These are phyloP conservation scores for Fusarium chaquense DNA, from an alignment of 2,329 filamentous ascomycete species.

Conservation along the genomic window DNA sequence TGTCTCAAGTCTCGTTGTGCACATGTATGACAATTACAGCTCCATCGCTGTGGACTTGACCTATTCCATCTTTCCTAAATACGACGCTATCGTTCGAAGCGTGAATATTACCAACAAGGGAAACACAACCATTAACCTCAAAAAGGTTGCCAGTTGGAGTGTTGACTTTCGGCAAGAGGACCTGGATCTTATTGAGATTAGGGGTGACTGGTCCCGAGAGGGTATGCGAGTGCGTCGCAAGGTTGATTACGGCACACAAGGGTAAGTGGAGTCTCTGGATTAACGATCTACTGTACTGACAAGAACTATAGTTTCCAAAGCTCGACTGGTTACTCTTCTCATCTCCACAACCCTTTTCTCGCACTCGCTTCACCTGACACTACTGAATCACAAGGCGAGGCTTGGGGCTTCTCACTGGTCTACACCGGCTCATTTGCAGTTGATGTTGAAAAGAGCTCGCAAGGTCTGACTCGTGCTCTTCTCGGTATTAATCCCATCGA, in stretches of 20 bases:
- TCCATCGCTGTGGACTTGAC: slow-evolving; percentile 68
- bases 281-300: rapidly evolving
- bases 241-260: slow-evolving; percentile 67
- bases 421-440: slow-evolving; percentile 73
- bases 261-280: slow-evolving; percentile 52
- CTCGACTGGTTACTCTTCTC: slow-evolving; percentile 70
- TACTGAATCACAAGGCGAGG: slow-evolving; percentile 70
- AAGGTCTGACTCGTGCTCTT: slow-evolving; percentile 70
- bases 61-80: slow-evolving; percentile 73
- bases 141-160: slow-evolving; percentile 70
- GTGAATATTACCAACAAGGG: slow-evolving; percentile 72
- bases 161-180: slow-evolving; percentile 71
- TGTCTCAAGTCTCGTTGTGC: slow-evolving; percentile 70
- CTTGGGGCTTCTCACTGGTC: slow-evolving; percentile 73
- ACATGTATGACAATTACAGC: slow-evolving; percentile 70
- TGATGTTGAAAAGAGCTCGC: slow-evolving; percentile 70
- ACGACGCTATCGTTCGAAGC: slow-evolving; percentile 72
- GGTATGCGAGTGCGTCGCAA: slow-evolving; percentile 65
- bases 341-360: slow-evolving; percentile 74
- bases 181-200: slow-evolving; percentile 71
- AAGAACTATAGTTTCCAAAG: slow-evolving; percentile 65
- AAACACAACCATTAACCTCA: slow-evolving; percentile 62
- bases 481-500: slow-evolving; percentile 72
- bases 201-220: slow-evolving; percentile 73
- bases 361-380: slow-evolving; percentile 66